Percentiles rank a stretch among this genome's conserved stretches.
Evolutionary conservation across 805 yeast genomes (phyloP).

Genomic region (Komagataella ulmi): DNA sequence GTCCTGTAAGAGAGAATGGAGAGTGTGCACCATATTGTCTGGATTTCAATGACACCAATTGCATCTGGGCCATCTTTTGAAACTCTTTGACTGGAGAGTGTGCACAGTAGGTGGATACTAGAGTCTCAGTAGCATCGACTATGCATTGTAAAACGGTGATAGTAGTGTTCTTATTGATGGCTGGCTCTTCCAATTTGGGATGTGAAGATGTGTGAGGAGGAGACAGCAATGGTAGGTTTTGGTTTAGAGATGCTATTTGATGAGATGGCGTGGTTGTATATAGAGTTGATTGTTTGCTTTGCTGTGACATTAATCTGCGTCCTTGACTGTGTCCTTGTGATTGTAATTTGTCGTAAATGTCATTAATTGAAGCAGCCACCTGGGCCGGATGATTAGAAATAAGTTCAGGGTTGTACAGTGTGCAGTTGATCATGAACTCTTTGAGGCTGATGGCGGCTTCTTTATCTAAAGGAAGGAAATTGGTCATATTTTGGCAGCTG

Average conservation of each 20-base stretch:
- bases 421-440: constrained; percentile 32
- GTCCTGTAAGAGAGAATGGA: background rate
- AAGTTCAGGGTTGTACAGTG: constrained; percentile 33
- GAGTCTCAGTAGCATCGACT: background rate
- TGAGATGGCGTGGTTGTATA: background rate
- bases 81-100: background rate
- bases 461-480: constrained; percentile 13
- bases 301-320: background rate
- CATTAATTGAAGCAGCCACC: constrained; percentile 6
- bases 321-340: background rate
- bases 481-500: constrained; percentile 27
- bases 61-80: background rate
- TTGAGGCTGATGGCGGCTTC: constrained; percentile 31
- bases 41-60: background rate
- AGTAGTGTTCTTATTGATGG: background rate
- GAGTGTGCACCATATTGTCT: background rate
- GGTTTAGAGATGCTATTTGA: background rate
- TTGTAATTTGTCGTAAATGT: constrained; percentile 3
- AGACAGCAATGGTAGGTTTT: background rate
- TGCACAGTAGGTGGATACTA: background rate
- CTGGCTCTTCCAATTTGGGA: background rate
- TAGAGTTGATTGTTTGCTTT: background rate
- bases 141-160: background rate
- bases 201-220: background rate
- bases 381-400: constrained; percentile 21